These are phyloP conservation scores for Ophiocordyceps australis DNA, from an alignment of 2,329 filamentous ascomycete species.

Conservation along the genomic window DNA sequence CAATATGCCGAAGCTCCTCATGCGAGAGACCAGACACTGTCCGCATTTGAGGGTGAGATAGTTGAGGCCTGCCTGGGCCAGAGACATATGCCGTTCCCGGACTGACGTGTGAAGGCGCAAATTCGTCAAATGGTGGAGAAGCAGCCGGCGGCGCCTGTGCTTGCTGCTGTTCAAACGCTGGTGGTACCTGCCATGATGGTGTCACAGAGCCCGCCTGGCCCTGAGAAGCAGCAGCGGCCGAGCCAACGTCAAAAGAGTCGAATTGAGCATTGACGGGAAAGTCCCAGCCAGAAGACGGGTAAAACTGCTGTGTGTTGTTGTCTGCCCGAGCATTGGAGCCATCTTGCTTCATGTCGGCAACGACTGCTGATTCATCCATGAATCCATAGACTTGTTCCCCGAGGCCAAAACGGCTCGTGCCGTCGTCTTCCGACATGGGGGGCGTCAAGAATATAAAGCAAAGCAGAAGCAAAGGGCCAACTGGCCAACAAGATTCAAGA, in stretches of 20 bases:
- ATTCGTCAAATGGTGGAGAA: conserved; percentile 11
- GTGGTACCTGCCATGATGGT: conserved; percentile 15
- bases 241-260: conserved; percentile 22
- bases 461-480: neutral
- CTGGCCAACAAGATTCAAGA: neutral
- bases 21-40: conserved; percentile 26
- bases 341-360: conserved; percentile 12
- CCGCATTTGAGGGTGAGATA: conserved; percentile 10
- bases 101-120: conserved; percentile 14
- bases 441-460: conserved; percentile 2
- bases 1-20: conserved; percentile 42
- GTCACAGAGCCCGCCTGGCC: conserved; percentile 13
- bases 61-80: conserved; percentile 4
- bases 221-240: conserved; percentile 15
- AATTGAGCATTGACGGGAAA: conserved; percentile 29
- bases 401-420: conserved; percentile 21
- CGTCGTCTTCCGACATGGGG: conserved; percentile 21
- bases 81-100: conserved; percentile 14
- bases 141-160: conserved; percentile 6
- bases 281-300: conserved; percentile 20
- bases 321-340: conserved; percentile 11
- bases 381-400: conserved; percentile 21
- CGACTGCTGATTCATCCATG: conserved; percentile 13
- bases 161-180: conserved; percentile 12
- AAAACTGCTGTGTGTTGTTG: conserved; percentile 16